A percentile compares a stretch with the other conserved stretches of the same genome.
These are phyloP conservation scores for Colletotrichum karsti DNA, from an alignment of 2,329 filamentous ascomycete species.

Conservation along the genomic window DNA sequence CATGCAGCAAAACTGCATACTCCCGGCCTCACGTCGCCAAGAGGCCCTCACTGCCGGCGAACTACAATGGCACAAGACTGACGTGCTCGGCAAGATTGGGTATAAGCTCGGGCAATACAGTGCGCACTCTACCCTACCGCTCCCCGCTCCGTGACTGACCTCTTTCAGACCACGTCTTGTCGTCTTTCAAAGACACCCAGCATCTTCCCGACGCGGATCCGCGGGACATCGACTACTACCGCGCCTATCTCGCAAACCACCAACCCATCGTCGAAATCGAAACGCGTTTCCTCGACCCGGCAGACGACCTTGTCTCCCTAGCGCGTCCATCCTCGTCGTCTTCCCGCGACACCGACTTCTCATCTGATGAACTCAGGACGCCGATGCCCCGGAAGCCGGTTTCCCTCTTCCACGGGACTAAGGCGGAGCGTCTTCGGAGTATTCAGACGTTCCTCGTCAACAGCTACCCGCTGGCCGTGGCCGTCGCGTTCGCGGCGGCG, in stretches of 20 bases:
- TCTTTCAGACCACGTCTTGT: conserved; percentile 62
- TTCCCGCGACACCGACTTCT: background rate
- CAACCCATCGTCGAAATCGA: conserved; percentile 67
- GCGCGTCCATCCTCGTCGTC: conserved; percentile 19
- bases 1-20: conserved; percentile 49
- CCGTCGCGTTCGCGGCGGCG: conserved; percentile 56
- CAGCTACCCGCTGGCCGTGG: conserved; percentile 37
- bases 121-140: conserved; percentile 43
- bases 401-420: conserved; percentile 3
- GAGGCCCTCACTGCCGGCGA: conserved; percentile 62
- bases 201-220: conserved; percentile 56
- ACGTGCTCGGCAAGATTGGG: conserved; percentile 69
- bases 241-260: conserved; percentile 62
- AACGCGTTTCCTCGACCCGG: conserved; percentile 64
- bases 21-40: conserved; percentile 68
- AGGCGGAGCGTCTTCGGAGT: background rate
- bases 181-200: conserved; percentile 64
- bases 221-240: conserved; percentile 59
- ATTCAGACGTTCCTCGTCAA: background rate
- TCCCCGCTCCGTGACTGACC: conserved; percentile 12
- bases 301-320: conserved; percentile 62
- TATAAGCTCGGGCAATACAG: conserved; percentile 75
- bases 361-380: conserved; percentile 19
- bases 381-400: conserved; percentile 23
- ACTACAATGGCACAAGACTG: conserved; percentile 67